Evolutionary conservation across 1,284 basidiomycete species (phyloP), one percentile per base, ranked within the genome.

Genomic region (Lentinula novae-zelandiae): DNA sequence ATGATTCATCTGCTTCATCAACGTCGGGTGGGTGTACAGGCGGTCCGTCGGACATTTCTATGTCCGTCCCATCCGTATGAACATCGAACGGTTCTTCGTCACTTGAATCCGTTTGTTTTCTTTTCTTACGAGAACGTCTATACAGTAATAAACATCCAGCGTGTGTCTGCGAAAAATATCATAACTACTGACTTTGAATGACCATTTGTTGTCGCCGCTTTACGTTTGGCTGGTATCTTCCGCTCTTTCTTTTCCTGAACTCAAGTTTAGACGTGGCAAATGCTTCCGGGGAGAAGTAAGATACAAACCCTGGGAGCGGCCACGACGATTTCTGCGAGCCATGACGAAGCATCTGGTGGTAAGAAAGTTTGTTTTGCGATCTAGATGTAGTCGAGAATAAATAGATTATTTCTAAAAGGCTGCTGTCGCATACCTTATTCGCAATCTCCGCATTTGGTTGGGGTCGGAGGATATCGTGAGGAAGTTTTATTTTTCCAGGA

Each of bases 401-500:
- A 4, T 27, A 3, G 27, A 27, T 27, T 4, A 27, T 27, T 27
- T 27, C 3, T 49, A 36, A 15, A 62, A 27, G 58, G 50, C 54
- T 17, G 27, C 5, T 48, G 36, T 55, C 13, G 60, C 71, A 36
- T 60, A 86, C 90, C 79, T 86, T 79, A 60, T 84, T 84, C 1
- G 81, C 82, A 2, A 83, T 81, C 51, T 89, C 88, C 5, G 82
- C 73, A 66, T 76, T 85, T 0, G 86, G 85, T 55, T 89, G 73
- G 0, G 86, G 75, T 17, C 82, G 78, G 62, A 98, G 84, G 58
- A 98, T 93, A 71, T 98, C 95, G 6, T 79, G 71, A 0, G 95
- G 95, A 31, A 98, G 73, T 64, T 84, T 84, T 38, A 96, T 76
- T 69, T 90, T 90, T 31, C 89, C 92, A 0, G 93, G 93, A 71